Percentiles rank a stretch among this genome's conserved stretches.
These are phyloP conservation scores for Aspergillus incahuasiensis DNA, from an alignment of 495 filamentous ascomycete genomes.

Conservation along the genomic window DNA sequence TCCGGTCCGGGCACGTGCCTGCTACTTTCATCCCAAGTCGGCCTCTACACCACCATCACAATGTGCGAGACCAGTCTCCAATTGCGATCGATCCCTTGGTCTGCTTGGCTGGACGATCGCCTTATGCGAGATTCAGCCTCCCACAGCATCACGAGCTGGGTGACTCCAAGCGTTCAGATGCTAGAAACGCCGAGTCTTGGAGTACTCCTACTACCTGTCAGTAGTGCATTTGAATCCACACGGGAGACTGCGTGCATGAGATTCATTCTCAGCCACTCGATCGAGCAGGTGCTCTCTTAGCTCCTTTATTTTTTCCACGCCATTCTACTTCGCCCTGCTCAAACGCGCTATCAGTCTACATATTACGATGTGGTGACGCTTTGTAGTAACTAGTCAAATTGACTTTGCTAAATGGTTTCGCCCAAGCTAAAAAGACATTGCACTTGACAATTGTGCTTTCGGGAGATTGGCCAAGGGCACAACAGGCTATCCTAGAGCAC, in stretches of 20 bases:
- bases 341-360: not conserved
- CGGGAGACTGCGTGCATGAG: not conserved
- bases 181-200: not conserved
- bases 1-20: not conserved
- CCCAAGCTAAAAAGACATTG: no score
- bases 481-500: no score
- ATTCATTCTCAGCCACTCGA: conserved; percentile 14
- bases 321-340: conserved; percentile 1
- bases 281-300: conserved; percentile 16
- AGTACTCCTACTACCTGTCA: not conserved
- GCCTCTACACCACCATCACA: not conserved
- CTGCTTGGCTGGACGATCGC: not conserved
- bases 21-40: no score
- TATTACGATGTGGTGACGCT: not conserved
- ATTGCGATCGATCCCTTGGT: not conserved
- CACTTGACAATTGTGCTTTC: no score
- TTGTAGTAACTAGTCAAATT: no score
- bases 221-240: not conserved
- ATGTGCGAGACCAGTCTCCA: not conserved
- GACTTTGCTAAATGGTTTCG: no score
- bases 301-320: not conserved
- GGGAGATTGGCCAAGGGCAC: no score
- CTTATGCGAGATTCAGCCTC: not conserved
- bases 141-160: not conserved
- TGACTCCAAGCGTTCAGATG: not conserved